Base-by-base conservation (phyloP, 2,329 filamentous ascomycete species). In the Colletotrichum higginsianum region DNA sequence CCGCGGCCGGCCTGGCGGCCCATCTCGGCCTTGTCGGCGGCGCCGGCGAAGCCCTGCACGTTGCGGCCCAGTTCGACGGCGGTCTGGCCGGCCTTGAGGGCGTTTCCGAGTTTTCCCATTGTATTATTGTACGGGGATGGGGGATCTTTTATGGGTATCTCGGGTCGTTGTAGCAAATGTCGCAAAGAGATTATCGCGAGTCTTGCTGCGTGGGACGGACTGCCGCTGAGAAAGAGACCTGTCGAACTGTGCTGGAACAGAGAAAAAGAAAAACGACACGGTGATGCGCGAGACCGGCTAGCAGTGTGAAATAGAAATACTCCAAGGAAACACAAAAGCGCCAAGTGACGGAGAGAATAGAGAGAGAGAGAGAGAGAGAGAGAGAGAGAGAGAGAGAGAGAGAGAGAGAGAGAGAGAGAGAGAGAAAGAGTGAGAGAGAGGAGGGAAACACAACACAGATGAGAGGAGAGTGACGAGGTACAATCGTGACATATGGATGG, bases 21-120 rank as follows among this genome's bases (percentile, higher is more conserved):
- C 38, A 65, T 47, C 26, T 57, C 61, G 18, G n/a, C 26, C 66
- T 82, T 82, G 73, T 81, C 79, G 18, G 79, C 78, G 18, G 74
- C 76, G 11, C 71, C 75, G 38, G 75, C 76, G 57, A 81, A 63
- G 42, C 72, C 67, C 15, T 80, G 75, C 9, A 76, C 80, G 46
- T 74, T 78, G 49, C 76, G 75, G 62, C 77, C 78, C 16, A 82
- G 76, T 47, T 81, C 78, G 72, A 81, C 77, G 70, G 77, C 80
- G 3, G 77, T 77, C 61, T 81, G 77, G 55, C 79, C 80, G n/a
- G 77, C 77, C 12, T 81, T 79, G 74, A 82, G 72, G 49, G 79
- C 78, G 65, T 72, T 72, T 63, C 73, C 66, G 44, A 82, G 50
- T 16, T 78, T 80, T 49, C 75, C 75, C 80, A 82, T 82, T 64